These are phyloP conservation scores for Zizania latifolia DNA, from an alignment of 176 grass and related monocot genomes.

Conservation along the genomic window DNA sequence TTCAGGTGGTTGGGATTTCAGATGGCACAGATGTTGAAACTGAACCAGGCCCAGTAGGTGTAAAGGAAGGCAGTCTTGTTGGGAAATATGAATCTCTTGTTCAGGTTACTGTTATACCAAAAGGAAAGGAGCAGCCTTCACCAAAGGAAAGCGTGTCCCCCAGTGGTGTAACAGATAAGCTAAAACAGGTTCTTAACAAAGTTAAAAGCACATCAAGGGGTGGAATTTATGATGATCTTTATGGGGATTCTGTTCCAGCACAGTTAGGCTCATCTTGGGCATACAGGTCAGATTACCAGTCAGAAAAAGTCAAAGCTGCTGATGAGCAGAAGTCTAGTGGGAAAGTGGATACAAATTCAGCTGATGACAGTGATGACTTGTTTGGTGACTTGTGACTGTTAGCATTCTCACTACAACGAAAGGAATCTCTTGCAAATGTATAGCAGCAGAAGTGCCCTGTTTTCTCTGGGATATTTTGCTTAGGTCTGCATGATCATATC, in stretches of 20 bases:
- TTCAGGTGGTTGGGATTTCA: constrained; percentile 91
- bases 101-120: constrained; percentile 83
- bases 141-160: constrained; percentile 39
- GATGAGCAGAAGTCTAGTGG: constrained; percentile 14
- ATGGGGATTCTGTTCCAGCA: constrained; percentile 52
- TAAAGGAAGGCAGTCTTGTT: constrained; percentile 95
- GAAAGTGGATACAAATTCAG: constrained; percentile 1
- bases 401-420: constrained; percentile 12
- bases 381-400: constrained; percentile 75
- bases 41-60: constrained; percentile 80
- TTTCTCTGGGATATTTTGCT: constrained; percentile 25
- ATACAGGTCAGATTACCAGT: constrained; percentile 49
- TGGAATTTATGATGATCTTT: constrained; percentile 80
- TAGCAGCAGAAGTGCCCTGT: constrained; percentile 7
- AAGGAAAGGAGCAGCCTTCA: constrained; percentile 67
- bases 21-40: constrained; percentile 91
- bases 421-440: not conserved
- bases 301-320: constrained; percentile 40
- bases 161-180: constrained; percentile 69
- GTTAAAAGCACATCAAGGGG: constrained; percentile 55
- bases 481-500: constrained; percentile 26
- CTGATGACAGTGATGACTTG: constrained; percentile 79
- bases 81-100: constrained; percentile 98
- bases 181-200: constrained; percentile 72
- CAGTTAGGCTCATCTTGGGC: constrained; percentile 76